Evolutionary conservation across 345 rosid genomes (phyloP).

Genomic region (Isatis tinctoria): DNA sequence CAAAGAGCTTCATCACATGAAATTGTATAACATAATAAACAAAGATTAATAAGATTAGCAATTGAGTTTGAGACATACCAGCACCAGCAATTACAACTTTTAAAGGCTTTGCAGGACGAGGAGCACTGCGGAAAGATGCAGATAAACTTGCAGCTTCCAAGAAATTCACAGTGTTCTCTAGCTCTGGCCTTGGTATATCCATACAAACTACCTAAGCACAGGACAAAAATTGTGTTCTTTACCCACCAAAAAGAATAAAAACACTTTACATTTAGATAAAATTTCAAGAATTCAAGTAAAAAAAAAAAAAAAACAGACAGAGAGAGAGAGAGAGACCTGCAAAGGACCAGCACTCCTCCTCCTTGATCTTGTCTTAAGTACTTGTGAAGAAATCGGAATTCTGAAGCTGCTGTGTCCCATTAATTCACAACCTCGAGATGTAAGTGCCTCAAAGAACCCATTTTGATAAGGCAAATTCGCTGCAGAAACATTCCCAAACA

Average conservation of each 20-base stretch:
- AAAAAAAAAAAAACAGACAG: neutral
- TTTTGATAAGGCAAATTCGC: slow-evolving; percentile 38
- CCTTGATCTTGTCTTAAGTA: slow-evolving; percentile 33
- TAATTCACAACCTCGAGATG: slow-evolving; percentile 42
- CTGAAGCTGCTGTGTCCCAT: slow-evolving; percentile 46
- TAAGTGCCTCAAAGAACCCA: slow-evolving; percentile 20
- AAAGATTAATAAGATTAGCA: neutral
- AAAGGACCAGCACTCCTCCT: slow-evolving; percentile 33
- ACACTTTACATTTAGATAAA: neutral
- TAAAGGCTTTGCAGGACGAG: slow-evolving; percentile 67
- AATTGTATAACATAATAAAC: neutral
- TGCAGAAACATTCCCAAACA: slow-evolving; percentile 52
- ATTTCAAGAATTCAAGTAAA: neutral
- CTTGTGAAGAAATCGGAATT: slow-evolving; percentile 29
- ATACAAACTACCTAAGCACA: slow-evolving; percentile 64
- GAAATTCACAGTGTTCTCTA: slow-evolving; percentile 70
- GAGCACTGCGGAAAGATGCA: slow-evolving; percentile 58
- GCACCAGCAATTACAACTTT: slow-evolving; percentile 91
- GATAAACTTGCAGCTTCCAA: slow-evolving; percentile 86
- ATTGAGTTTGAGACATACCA: slow-evolving; percentile 39
- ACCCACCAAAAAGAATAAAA: slow-evolving; percentile 5
- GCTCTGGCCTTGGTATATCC: slow-evolving; percentile 83
- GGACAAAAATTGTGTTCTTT: neutral
- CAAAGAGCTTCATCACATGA: neutral
- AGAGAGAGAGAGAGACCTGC: slow-evolving; percentile 39